A percentile compares a stretch with the other conserved stretches of the same genome.
Conservation (phyloP, 306 rosid species). For the Trichosanthes truncata region DNA sequence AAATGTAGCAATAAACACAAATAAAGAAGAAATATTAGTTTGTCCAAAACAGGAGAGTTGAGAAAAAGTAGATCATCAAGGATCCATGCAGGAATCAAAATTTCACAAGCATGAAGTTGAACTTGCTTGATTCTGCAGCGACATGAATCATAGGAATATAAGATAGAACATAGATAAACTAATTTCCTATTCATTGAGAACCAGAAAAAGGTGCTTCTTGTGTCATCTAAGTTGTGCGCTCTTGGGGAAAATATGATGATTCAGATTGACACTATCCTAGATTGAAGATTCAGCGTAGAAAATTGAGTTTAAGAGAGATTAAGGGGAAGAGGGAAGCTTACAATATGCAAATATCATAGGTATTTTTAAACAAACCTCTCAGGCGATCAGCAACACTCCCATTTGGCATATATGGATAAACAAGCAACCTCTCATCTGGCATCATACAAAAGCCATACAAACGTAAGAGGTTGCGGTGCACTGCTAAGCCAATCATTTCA, state of each 20-base stretch:
- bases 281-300: not conserved
- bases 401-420: conserved; percentile 89
- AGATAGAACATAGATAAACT: not conserved
- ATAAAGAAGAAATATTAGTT: not conserved
- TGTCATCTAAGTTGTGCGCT: not conserved
- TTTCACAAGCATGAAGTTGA: not conserved
- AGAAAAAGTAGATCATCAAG: not conserved
- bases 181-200: not conserved
- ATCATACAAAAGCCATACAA: conserved; percentile 89
- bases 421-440: conserved; percentile 75
- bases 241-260: not conserved
- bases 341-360: not conserved
- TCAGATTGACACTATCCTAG: not conserved
- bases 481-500: conserved; percentile 95
- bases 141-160: not conserved
- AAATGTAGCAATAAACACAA: not conserved
- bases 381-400: conserved; percentile 96
- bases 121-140: not conserved
- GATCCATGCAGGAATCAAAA: not conserved
- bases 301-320: not conserved
- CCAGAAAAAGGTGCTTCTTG: not conserved
- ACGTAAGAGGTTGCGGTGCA: conserved; percentile 82
- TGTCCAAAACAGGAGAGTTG: not conserved
- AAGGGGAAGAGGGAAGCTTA: not conserved
- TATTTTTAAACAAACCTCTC: conserved; percentile 58